Evolutionary conservation across 2,329 filamentous ascomycete genomes (phyloP).

Genomic region (Stromatinia cepivora): DNA sequence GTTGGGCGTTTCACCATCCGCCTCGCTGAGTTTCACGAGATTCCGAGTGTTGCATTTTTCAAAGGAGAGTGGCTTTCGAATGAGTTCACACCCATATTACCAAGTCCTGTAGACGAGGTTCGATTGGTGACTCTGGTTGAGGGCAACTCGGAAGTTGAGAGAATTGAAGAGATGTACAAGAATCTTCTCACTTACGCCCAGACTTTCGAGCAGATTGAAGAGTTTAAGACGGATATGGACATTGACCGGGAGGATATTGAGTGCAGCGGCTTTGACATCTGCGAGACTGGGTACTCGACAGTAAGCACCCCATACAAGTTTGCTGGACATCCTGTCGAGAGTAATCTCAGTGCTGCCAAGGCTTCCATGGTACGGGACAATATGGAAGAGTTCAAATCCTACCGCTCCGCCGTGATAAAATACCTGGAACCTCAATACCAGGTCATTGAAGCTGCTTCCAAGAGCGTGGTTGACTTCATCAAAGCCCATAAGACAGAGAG

Average conservation of each 20-base stretch:
- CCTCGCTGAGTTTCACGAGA: background rate
- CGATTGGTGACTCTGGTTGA: background rate
- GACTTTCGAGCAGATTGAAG: background rate
- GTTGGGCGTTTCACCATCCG: background rate
- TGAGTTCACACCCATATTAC: background rate
- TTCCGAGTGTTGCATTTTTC: background rate
- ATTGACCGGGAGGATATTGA: background rate
- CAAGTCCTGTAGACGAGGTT: background rate
- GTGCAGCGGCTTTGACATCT: background rate
- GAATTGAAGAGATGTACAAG: background rate
- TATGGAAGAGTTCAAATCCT: background rate
- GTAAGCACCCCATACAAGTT: background rate
- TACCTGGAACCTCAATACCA: background rate
- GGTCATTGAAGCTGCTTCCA: background rate
- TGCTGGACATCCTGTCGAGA: background rate
- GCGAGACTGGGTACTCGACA: background rate
- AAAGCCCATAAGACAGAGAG: background rate
- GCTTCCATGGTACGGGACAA: background rate
- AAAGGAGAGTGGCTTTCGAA: background rate
- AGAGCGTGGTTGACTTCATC: background rate
- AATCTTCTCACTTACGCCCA: background rate
- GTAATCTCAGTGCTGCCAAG: background rate
- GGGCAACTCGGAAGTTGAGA: background rate
- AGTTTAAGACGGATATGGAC: background rate
- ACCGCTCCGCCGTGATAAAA: background rate